Conservation (phyloP, 352 stramenopile genomes). For the Phytophthora tubulina region DNA sequence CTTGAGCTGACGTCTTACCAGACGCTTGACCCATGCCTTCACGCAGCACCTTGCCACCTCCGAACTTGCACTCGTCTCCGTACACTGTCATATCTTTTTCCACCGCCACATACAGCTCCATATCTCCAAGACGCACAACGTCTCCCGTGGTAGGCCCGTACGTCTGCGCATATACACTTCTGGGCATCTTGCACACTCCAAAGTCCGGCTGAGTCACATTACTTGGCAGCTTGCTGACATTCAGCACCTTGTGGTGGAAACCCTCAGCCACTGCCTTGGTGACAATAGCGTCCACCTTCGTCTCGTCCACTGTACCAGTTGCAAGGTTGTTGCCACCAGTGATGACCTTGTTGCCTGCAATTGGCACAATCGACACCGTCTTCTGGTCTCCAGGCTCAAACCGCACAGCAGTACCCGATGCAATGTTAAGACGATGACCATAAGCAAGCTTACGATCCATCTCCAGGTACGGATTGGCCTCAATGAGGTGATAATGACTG, state of each 20-base stretch:
- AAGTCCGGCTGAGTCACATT: constrained; percentile 43
- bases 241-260: constrained; percentile 69
- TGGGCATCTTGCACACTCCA: constrained; percentile 62
- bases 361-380: constrained; percentile 93
- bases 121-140: constrained; percentile 94
- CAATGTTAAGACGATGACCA: constrained; percentile 96
- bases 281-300: constrained; percentile 70
- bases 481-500: constrained; percentile 97
- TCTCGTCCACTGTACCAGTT: constrained; percentile 74
- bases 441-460: constrained; percentile 95
- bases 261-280: constrained; percentile 54
- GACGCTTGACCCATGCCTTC: constrained; percentile 85
- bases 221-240: constrained; percentile 35
- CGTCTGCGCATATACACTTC: constrained; percentile 88
- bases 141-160: constrained; percentile 97
- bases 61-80: constrained; percentile 94
- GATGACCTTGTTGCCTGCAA: constrained; percentile 92
- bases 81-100: constrained; percentile 91
- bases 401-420: constrained; percentile 92
- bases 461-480: constrained; percentile 95
- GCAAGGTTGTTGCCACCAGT: constrained; percentile 92
- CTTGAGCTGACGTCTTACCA: constrained; percentile 51
- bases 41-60: constrained; percentile 93
- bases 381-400: constrained; percentile 98
- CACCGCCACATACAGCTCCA: constrained; percentile 90